Evolutionary conservation across 2,329 filamentous ascomycete species (phyloP).

Genomic region (Colletotrichum echinochloae): DNA sequence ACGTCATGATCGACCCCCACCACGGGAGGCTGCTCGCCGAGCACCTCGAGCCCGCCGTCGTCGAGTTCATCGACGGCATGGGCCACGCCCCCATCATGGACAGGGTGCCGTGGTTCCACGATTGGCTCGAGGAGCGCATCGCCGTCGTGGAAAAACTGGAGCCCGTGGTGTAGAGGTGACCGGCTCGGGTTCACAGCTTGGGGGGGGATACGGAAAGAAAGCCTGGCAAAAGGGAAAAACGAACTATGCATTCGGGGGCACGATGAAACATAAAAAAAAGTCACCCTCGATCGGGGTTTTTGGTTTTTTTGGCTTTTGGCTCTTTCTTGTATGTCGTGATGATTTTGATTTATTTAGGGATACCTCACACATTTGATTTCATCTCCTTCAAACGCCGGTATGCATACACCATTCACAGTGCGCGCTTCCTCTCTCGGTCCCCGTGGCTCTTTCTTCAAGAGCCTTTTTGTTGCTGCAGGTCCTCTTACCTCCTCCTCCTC

Average conservation of each 20-base stretch:
- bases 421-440: background rate
- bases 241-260: background rate
- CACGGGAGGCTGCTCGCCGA: slow-evolving; percentile 78
- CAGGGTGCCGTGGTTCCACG: slow-evolving; percentile 75
- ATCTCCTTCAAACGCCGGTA: slow-evolving; percentile 16
- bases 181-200: background rate
- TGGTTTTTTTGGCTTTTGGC: no score
- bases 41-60: slow-evolving; percentile 71
- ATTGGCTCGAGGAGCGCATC: slow-evolving; percentile 68
- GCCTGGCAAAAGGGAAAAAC: background rate
- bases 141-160: slow-evolving; percentile 63
- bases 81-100: slow-evolving; percentile 84
- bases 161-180: background rate
- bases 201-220: background rate
- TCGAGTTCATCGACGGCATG: slow-evolving; percentile 74
- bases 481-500: background rate
- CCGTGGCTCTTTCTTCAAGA: background rate
- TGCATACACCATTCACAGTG: slow-evolving; percentile 11
- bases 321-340: slow-evolving; percentile 15
- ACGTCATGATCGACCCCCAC: slow-evolving; percentile 81
- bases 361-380: slow-evolving; percentile 24
- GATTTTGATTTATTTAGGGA: slow-evolving; percentile 33
- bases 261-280: no score
- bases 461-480: background rate
- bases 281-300: background rate